Evolutionary conservation across 2,329 filamentous ascomycete genomes (phyloP).

Genomic region (Fonsecaea multimorphosa): DNA sequence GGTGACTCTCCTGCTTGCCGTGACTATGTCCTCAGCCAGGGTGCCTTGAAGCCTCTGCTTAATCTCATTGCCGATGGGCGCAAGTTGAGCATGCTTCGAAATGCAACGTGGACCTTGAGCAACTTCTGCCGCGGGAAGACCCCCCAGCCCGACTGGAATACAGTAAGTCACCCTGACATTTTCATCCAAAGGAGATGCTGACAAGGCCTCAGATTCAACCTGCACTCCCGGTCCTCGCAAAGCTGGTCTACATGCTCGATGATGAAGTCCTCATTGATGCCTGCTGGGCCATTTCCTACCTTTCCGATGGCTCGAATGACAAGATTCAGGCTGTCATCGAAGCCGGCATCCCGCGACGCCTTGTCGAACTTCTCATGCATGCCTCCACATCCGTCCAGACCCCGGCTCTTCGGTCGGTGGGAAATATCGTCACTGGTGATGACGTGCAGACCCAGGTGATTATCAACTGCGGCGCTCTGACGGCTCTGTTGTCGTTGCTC

Average conservation of each 20-base stretch:
- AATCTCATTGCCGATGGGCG: constrained; percentile 92
- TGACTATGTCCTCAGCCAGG: constrained; percentile 91
- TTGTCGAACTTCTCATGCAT: constrained; percentile 97
- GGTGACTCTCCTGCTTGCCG: constrained; percentile 97
- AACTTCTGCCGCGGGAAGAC: constrained; percentile 99
- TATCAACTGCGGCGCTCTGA: constrained; percentile 95
- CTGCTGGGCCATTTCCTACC: constrained; percentile 99
- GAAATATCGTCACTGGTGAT: constrained; percentile 98
- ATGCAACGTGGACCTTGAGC: constrained; percentile 98
- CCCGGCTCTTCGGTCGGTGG: constrained; percentile 92
- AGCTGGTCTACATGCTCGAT: constrained; percentile 97
- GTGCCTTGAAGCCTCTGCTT: constrained; percentile 88
- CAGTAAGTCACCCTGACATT: constrained; percentile 64
- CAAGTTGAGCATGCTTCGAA: constrained; percentile 98
- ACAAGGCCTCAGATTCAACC: constrained; percentile 75
- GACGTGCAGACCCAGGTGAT: constrained; percentile 99
- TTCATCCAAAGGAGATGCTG: constrained; percentile 35
- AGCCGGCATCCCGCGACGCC: constrained; percentile 91
- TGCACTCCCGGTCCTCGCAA: constrained; percentile 90
- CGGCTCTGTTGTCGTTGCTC: constrained; percentile 88
- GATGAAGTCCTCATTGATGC: constrained; percentile 98
- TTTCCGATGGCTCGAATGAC: constrained; percentile 97
- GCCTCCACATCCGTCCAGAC: constrained; percentile 98
- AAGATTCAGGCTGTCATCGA: constrained; percentile 99
- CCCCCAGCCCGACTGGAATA: constrained; percentile 96